Evolutionary conservation across 2,329 filamentous ascomycete species (phyloP).

Genomic region (Shiraia bambusicola): DNA sequence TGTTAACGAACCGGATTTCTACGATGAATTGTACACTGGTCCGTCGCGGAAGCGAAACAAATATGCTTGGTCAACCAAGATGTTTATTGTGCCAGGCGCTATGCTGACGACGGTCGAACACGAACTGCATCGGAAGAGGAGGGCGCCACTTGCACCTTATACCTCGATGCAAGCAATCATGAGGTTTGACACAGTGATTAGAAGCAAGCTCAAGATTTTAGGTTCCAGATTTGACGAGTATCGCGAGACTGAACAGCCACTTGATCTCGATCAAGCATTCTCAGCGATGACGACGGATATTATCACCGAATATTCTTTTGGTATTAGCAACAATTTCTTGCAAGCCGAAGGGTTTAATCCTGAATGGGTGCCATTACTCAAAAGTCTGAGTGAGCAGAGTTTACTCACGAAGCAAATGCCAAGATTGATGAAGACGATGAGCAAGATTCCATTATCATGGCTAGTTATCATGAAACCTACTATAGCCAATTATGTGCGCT

Average conservation of each 20-base stretch:
- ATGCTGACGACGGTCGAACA: conserved; percentile 8
- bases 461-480: conserved; percentile 5
- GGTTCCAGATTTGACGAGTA: conserved; percentile 7
- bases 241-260: conserved; percentile 3
- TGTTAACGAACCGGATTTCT: conserved; percentile 22
- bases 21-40: conserved; percentile 22
- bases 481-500: conserved; percentile 6
- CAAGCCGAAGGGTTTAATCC: conserved; percentile 4
- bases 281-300: conserved; percentile 15
- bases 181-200: conserved; percentile 10
- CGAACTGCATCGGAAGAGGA: conserved; percentile 7
- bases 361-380: conserved; percentile 5
- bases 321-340: conserved; percentile 1
- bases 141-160: conserved; percentile 7
- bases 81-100: conserved; percentile 7
- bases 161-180: conserved; percentile 7
- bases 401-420: conserved; percentile 8
- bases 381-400: conserved; percentile 1
- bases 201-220: conserved; percentile 5
- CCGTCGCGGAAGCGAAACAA: conserved; percentile 6
- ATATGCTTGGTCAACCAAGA: conserved; percentile 12
- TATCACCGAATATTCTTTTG: conserved; percentile 15
- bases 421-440: conserved; percentile 5
- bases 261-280: conserved; percentile 10
- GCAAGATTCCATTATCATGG: conserved; percentile 1